A percentile compares a stretch with the other conserved stretches of the same genome.
phyloP scores from a whole-genome alignment of 768 basidiomycete genomes.

The Lactifluus echinatus region DNA sequence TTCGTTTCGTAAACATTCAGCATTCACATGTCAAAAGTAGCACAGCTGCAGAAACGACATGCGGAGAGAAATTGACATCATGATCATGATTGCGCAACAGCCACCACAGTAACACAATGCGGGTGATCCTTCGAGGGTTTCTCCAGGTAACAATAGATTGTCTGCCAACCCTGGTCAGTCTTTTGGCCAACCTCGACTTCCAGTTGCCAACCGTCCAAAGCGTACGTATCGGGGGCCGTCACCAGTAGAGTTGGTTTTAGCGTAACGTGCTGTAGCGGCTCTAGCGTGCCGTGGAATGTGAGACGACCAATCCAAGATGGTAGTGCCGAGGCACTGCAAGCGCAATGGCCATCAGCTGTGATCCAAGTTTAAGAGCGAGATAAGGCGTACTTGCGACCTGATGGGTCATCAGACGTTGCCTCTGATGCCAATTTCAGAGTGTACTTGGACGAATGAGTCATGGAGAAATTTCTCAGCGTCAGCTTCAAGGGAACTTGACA shows the following conservation, averaged over 20 bases:
- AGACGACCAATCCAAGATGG: conserved; percentile 60
- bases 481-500: conserved; percentile 47
- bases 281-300: conserved; percentile 51
- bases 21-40: too few species aligned
- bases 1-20: not conserved
- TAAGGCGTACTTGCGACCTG: conserved; percentile 19
- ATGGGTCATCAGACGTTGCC: conserved; percentile 19
- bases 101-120: conserved; percentile 31
- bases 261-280: conserved; percentile 37
- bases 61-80: not conserved
- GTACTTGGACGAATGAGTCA: conserved; percentile 50
- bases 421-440: conserved; percentile 39
- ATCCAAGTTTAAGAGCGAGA: not conserved
- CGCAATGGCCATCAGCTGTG: not conserved
- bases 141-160: conserved; percentile 36
- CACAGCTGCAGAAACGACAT: too few species aligned
- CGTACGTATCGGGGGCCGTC: conserved; percentile 54
- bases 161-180: conserved; percentile 25
- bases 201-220: conserved; percentile 57
- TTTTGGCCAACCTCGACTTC: conserved; percentile 54
- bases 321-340: conserved; percentile 35
- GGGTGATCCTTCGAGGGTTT: conserved; percentile 25
- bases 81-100: not conserved
- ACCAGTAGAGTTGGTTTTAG: conserved; percentile 51
- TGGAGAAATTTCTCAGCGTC: conserved; percentile 62